Evolutionary conservation across 345 rosid genomes (phyloP).

Genomic region (Euphorbia peplus): DNA sequence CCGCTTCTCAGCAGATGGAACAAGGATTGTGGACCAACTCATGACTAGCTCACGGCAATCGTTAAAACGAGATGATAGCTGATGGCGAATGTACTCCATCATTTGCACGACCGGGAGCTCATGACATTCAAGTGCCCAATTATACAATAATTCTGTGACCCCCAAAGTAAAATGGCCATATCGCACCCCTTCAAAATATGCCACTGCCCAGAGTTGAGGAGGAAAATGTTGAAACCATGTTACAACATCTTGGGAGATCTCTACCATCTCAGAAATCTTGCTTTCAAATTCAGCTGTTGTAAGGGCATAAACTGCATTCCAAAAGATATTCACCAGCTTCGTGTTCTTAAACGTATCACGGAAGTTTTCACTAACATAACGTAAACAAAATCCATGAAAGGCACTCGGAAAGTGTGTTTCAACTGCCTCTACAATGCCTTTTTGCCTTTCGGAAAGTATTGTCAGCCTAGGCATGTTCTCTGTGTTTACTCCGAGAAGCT

Average conservation of each 20-base stretch:
- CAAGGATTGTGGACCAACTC: slow-evolving; percentile 86
- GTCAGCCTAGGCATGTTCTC: slow-evolving; percentile 98
- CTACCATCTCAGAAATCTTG: slow-evolving; percentile 83
- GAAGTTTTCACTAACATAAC: slow-evolving; percentile 80
- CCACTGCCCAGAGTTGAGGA: slow-evolving; percentile 90
- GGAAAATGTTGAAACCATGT: slow-evolving; percentile 76
- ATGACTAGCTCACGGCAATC: slow-evolving; percentile 65
- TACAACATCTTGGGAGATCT: slow-evolving; percentile 74
- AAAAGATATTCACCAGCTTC: slow-evolving; percentile 84
- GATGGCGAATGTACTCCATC: slow-evolving; percentile 85
- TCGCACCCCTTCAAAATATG: slow-evolving; percentile 84
- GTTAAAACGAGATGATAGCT: slow-evolving; percentile 57
- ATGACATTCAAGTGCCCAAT: slow-evolving; percentile 96
- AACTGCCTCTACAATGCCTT: slow-evolving; percentile 82
- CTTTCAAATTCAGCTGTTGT: slow-evolving; percentile 77
- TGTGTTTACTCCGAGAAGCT: slow-evolving; percentile 89
- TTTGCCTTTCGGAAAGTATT: slow-evolving; percentile 86
- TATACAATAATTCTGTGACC: slow-evolving; percentile 73
- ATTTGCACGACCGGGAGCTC: slow-evolving; percentile 90
- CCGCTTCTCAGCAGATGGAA: slow-evolving; percentile 87
- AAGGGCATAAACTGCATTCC: slow-evolving; percentile 96
- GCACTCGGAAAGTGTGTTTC: slow-evolving; percentile 97
- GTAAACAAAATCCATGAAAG: slow-evolving; percentile 89
- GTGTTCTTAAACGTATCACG: slow-evolving; percentile 93
- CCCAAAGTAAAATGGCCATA: slow-evolving; percentile 89